Base-by-base conservation (phyloP, 352 stramenopile species). In the Phytophthora ramorum region DNA sequence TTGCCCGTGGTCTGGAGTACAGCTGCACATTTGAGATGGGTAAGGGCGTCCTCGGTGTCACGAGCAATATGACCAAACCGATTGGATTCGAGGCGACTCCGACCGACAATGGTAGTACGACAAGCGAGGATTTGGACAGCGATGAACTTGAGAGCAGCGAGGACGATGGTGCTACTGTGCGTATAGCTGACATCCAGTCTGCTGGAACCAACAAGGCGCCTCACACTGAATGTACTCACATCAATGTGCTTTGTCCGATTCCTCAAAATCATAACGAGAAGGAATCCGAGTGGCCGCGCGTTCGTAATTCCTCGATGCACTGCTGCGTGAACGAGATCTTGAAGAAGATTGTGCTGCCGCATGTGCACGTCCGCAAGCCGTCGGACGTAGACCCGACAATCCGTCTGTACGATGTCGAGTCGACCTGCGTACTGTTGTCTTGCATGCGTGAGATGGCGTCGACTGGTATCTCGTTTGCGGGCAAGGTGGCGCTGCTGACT, bases 361-460 rank as follows among this genome's bases (percentile, higher is more conserved):
- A 92, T 56, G 79, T 92, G 19, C 86, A 94, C 71, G 76, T 96
- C 9, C 83, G 87, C 64, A 94, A 91, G 58, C 69, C 75, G 8
- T 91, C 85, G 10, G 70, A 85, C 30, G 79, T 89, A 20, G 87
- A 96, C 63, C 87, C 85, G 10, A 93, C 86, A 0, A 87, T 92
- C 46, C 85, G 87, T 43, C 64, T 96, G 44, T 91, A 92, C 51
- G 87, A 97, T 62, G 85, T 92, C 13, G 81, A 92, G 57, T 80
- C 86, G 34, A 96, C 90, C 17, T 90, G 86, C 43, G 69, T 85
- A 69, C 63, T 96, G 45, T 73, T 96, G 26, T 79, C 81, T 26
- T 91, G 83, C 65, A 93, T 97, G 86, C 83, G 83, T 22, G 88
- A 96, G 54, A 94, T 96, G 79, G 90, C 90, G 1, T 85, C 84